Conservation (phyloP, 768 basidiomycete genomes). For the Suillus decipiens region DNA sequence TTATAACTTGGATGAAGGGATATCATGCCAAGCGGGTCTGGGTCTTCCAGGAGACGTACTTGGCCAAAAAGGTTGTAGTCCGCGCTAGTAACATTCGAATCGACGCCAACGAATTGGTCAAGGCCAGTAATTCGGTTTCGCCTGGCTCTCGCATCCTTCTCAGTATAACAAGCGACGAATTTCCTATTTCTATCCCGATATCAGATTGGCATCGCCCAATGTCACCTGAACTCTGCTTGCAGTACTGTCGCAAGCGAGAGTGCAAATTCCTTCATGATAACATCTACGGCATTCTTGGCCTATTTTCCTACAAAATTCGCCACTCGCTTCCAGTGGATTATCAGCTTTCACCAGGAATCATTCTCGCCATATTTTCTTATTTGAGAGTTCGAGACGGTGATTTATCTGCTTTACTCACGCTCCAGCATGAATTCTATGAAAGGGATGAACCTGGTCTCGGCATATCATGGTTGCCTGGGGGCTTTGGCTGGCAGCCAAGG, state of each 20-base stretch:
- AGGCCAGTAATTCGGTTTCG: background rate
- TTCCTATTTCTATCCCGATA: background rate
- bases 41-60: constrained; percentile 3
- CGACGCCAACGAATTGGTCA: background rate
- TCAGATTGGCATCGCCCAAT: constrained; percentile 2
- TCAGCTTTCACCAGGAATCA: background rate
- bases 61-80: background rate
- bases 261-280: background rate
- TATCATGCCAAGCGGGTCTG: constrained; percentile 2
- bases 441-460: background rate
- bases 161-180: background rate
- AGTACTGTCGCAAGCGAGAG: constrained; percentile 5
- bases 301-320: background rate
- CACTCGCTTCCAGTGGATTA: background rate
- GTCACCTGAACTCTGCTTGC: constrained; percentile 3
- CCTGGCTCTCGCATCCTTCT: background rate
- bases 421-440: background rate
- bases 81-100: background rate
- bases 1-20: constrained; percentile 3
- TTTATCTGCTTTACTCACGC: constrained; percentile 1
- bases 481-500: background rate
- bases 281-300: background rate
- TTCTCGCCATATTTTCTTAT: constrained; percentile 1
- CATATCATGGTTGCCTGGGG: background rate
- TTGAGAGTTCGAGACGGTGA: background rate